Evolutionary conservation across 139 green algal species (phyloP), one percentile per base, ranked within the genome.

Genomic region (Diplosphaera chodatii): DNA sequence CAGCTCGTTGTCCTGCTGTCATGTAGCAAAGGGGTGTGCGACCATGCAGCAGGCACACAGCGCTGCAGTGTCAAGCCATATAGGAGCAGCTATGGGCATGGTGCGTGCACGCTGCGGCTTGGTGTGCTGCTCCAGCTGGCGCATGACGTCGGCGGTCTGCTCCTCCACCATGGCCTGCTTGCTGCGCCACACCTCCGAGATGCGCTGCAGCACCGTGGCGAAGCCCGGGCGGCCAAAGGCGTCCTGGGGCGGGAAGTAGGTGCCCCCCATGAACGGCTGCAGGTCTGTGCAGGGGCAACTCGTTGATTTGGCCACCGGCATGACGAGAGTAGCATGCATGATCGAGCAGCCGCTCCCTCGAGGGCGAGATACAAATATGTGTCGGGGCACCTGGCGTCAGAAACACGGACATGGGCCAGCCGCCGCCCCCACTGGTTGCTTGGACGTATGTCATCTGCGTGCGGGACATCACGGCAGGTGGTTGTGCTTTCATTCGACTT

Each of bases 381-480:
- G 10, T 48, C 37, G 13, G 37, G 13, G 37, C 48, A 59, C 48
- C 48, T 59, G 48, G 88, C 1, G 89, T 93, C 23, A 95, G 78
- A 62, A 86, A 96, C 65, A 89, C 85, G 1, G 66, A 75, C 84
- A 89, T 90, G 56, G 84, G 84, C 84, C 84, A 90, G 25, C 84
- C 84, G 30, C 83, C 84, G 31, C 84, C 77, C 6, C 78, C 86
- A 32, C 70, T 80, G 1, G 78, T 87, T 0, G 90, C 91, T 76
- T 96, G 88, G 22, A 94, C 73, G 66, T 88, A 94, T 23, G 84
- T 89, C 89, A 94, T 92, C 74, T 91, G 87, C n/a, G n/a, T 0
- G 82, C 68, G 29, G 6, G 32, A 18, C 40, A 64, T 31, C 37
- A 48, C 13, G 37, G 37, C 13, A 21, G n/a, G n/a, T n/a, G n/a